These are phyloP conservation scores for Raffaelea deltoideospora DNA, from an alignment of 2,329 filamentous ascomycete species.

Conservation along the genomic window DNA sequence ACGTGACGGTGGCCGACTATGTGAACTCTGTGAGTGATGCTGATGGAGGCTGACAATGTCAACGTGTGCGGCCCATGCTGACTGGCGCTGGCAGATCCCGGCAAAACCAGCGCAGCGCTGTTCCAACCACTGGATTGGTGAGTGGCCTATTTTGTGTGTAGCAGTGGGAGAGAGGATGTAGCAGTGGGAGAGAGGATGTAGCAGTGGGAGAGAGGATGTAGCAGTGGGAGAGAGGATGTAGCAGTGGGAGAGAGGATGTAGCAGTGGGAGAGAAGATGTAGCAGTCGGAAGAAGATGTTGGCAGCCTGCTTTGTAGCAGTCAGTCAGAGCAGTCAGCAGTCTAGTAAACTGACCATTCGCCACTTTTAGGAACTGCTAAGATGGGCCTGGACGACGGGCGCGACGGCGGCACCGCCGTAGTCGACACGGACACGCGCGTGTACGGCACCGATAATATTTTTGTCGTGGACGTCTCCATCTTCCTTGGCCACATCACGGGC, in stretches of 20 bases:
- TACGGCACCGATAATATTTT: conserved; percentile 53
- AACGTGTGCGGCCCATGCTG: too few species aligned
- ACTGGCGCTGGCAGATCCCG: neutral
- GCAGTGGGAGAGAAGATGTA: too few species aligned
- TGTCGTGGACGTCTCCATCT: conserved; percentile 39
- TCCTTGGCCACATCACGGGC: conserved; percentile 41
- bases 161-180: too few species aligned
- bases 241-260: too few species aligned
- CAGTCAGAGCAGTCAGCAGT: too few species aligned
- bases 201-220: too few species aligned
- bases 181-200: too few species aligned
- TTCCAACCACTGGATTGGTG: conserved; percentile 16
- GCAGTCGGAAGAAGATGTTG: too few species aligned
- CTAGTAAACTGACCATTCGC: conserved; percentile 12
- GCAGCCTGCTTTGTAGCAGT: too few species aligned
- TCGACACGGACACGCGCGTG: conserved; percentile 47
- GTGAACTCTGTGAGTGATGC: conserved; percentile 31
- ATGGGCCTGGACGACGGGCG: conserved; percentile 42
- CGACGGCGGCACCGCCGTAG: conserved; percentile 38
- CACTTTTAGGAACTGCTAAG: conserved; percentile 43
- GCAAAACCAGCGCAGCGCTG: neutral
- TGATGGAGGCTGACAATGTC: too few species aligned
- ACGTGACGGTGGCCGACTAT: conserved; percentile 38
- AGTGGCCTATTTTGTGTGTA: too few species aligned
- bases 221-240: too few species aligned